Conservation (phyloP, 495 filamentous ascomycete genomes). For the Penicillium subrubescens region DNA sequence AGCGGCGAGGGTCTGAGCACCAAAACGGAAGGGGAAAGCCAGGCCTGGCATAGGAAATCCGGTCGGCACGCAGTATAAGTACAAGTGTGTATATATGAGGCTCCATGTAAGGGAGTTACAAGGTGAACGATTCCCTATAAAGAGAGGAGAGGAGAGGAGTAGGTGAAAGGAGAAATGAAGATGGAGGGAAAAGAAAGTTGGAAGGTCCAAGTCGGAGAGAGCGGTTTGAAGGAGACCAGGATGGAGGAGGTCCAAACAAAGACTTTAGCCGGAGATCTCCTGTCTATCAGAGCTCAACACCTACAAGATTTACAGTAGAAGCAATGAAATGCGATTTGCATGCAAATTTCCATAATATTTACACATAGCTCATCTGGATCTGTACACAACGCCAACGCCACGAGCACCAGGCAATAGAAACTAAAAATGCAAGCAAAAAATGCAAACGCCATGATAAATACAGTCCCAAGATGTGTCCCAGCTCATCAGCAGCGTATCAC, state of each 20-base stretch:
- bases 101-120: no score
- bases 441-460: conserved; percentile 9
- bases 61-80: neutral
- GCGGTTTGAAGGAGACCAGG: no score
- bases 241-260: no score
- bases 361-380: neutral
- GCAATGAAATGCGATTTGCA: neutral
- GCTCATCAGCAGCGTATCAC: neutral
- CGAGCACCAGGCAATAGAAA: conserved; percentile 1
- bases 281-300: no score
- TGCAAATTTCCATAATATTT: conserved; percentile 5
- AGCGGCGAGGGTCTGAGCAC: neutral
- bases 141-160: no score
- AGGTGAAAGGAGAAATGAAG: no score
- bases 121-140: no score
- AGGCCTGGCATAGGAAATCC: neutral
- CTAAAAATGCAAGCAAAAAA: neutral
- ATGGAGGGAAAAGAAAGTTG: no score
- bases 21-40: neutral
- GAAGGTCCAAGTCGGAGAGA: no score
- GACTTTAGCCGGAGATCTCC: no score
- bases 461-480: neutral
- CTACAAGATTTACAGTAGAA: no score
- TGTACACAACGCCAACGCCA: conserved; percentile 9
- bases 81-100: no score